phyloP scores from a whole-genome alignment of 2,329 filamentous ascomycete species.

The Xylariomycetidae sp. region DNA sequence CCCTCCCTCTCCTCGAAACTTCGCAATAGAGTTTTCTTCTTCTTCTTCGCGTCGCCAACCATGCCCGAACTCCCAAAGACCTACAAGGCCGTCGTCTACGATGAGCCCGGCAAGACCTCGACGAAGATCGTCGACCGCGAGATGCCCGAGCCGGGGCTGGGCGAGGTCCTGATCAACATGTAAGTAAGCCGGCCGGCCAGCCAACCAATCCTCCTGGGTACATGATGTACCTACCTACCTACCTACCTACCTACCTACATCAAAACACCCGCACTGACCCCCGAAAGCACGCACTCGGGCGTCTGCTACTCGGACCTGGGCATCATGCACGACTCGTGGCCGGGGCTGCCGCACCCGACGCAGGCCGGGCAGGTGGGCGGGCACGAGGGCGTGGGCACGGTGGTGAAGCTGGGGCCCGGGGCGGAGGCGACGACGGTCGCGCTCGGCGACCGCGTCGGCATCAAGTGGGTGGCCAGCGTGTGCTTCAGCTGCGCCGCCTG shows the following conservation, averaged over 20 bases:
- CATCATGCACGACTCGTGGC: constrained; percentile 9
- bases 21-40: too few species aligned
- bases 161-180: constrained; percentile 13
- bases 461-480: constrained; percentile 12
- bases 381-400: constrained; percentile 12
- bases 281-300: constrained; percentile 10
- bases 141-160: constrained; percentile 10
- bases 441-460: constrained; percentile 14
- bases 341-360: constrained; percentile 4
- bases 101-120: constrained; percentile 9
- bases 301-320: constrained; percentile 14
- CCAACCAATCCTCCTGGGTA: too few species aligned
- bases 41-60: constrained; percentile 6
- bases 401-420: constrained; percentile 11
- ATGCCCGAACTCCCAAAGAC: constrained; percentile 7
- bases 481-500: constrained; percentile 13
- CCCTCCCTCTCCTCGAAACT: too few species aligned
- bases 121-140: constrained; percentile 10
- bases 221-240: too few species aligned
- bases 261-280: too few species aligned
- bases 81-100: constrained; percentile 13
- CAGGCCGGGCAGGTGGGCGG: constrained; percentile 10
- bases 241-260: too few species aligned
- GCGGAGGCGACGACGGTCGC: constrained; percentile 5
- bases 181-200: background rate